A percentile compares a stretch with the other conserved stretches of the same genome.
Evolutionary conservation across 495 filamentous ascomycete species (phyloP).

Genomic region (Neurospora sp.): DNA sequence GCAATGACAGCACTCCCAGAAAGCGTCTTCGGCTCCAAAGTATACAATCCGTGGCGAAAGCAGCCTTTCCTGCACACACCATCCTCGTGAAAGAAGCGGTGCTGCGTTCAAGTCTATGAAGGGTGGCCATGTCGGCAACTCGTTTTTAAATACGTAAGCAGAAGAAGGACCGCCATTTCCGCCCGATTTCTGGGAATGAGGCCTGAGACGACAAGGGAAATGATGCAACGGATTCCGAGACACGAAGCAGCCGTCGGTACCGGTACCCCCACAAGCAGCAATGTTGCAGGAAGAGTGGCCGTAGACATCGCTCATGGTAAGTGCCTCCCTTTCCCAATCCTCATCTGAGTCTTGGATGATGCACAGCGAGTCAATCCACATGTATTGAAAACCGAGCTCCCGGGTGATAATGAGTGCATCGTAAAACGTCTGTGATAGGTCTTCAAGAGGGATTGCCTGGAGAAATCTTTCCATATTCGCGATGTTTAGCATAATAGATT

Average conservation of each 20-base stretch:
- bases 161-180: not conserved
- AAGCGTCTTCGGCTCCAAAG: not conserved
- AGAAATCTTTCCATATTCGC: not conserved
- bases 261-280: not conserved
- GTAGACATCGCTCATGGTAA: not conserved
- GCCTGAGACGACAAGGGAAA: not conserved
- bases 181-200: not conserved
- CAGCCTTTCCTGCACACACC: not conserved
- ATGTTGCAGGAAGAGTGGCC: not conserved
- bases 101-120: not conserved
- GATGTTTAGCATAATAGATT: not conserved
- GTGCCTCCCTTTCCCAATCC: not conserved
- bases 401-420: not conserved
- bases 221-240: not conserved
- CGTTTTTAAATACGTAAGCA: not conserved
- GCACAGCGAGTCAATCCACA: not conserved
- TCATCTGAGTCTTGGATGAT: not conserved
- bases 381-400: not conserved
- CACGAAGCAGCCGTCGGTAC: not conserved
- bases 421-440: not conserved
- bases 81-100: not conserved
- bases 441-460: not conserved
- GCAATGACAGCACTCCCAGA: not conserved
- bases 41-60: not conserved
- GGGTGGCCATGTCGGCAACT: accelerated